A percentile compares a stretch with the other conserved stretches of the same genome.
Evolutionary conservation across 148 eudicot genomes (phyloP).

Genomic region (Rhododendron mucronatum): DNA sequence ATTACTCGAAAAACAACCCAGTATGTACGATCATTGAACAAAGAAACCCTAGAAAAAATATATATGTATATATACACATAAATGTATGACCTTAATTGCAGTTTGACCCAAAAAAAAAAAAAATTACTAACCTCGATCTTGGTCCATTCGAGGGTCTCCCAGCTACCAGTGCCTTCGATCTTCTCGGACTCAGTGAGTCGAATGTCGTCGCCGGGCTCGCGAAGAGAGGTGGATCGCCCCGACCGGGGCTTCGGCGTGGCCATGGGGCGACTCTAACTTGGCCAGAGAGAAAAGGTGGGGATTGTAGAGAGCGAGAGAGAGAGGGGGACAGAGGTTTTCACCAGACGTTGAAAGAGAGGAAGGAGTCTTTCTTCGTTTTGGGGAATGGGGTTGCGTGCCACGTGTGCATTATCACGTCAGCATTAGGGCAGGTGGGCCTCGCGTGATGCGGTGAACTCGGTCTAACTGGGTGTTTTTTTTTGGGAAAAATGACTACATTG

Average conservation of each 20-base stretch:
- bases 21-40: not conserved
- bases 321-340: not conserved
- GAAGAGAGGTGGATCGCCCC: constrained; percentile 28
- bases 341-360: not conserved
- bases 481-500: no score
- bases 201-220: constrained; percentile 25
- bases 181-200: constrained; percentile 57
- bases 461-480: no score
- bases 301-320: not conserved
- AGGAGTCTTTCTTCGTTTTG: not conserved
- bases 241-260: constrained; percentile 37
- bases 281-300: not conserved
- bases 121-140: constrained; percentile 72
- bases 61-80: not conserved
- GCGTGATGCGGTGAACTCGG: no score
- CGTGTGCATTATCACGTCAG: not conserved
- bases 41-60: not conserved
- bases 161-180: constrained; percentile 65
- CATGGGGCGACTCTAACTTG: constrained; percentile 26
- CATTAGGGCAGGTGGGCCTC: not conserved
- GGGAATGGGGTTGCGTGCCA: not conserved
- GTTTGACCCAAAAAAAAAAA: not conserved
- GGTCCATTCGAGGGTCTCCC: constrained; percentile 91
- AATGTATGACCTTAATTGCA: constrained; percentile 26
- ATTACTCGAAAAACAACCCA: not conserved